Evolutionary conservation across 2,329 filamentous ascomycete genomes (phyloP), one percentile per base, ranked within the genome.

Genomic region (Cryphonectria nitschkei): DNA sequence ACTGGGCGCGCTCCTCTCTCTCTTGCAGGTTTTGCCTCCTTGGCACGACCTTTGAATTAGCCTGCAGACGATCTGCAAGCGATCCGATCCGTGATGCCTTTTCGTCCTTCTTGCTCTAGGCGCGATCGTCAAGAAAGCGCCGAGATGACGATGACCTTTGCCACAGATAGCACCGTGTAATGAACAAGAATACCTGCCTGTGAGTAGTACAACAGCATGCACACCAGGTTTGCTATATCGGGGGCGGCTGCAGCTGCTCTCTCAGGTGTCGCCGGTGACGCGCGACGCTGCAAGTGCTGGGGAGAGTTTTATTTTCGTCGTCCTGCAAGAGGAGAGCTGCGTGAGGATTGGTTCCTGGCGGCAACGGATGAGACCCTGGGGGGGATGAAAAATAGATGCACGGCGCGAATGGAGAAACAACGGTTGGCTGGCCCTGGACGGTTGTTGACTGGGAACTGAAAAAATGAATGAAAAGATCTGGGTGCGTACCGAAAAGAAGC

Each of bases 1-100:
- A 72, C 68, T 71, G 71, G 71, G 70, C 46, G 66, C 62, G 65
- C 62, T 56, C 16, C 58, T 66, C 65, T 68, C 65, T 68, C 64
- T 65, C 70, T 65, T 68, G 65, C 65, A 65, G 65, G 39, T 58
- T 68, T 32, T 32, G 52, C 32, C 65, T 58, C 41, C 37, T 43
- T 34, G 56, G 9, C 41, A 29, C 37, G 37, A 52, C 14, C 29
- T 16, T 32, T 37, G 26, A n/a, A 11, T 52, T 68, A 16, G 66
- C 26, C 39, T 39, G 54, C 39, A 50, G 54, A 7, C 3, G 37
- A 37, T 54, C 54, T 39, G 50, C 26, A 22, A 32, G 22, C 63
- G 63, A 39, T 54, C 64, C 43, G 65, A 58, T 67, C 32, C 50
- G 65, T 41, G 22, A 34, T 65, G 22, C 22, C 9, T 26, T 54